Evolutionary conservation across 331 rosid species (phyloP).

Genomic region (Dryas integrifolia): DNA sequence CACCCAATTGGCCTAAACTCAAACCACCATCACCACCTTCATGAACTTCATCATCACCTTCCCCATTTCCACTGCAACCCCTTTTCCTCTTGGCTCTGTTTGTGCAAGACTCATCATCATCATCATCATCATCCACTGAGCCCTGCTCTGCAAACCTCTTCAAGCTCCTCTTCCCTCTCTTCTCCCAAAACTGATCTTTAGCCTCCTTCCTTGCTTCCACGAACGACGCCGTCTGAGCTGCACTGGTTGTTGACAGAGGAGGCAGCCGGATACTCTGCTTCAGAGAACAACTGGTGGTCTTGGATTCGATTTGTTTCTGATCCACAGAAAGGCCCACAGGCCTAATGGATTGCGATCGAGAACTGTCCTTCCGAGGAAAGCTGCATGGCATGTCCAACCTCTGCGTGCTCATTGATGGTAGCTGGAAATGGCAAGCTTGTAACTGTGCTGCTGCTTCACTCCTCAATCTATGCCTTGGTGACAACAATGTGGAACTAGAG

Average conservation of each 20-base stretch:
- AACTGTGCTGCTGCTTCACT: constrained; percentile 84
- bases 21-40: constrained; percentile 30
- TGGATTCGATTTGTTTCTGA: constrained; percentile 54
- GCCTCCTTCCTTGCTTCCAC: constrained; percentile 41
- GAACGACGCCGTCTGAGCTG: constrained; percentile 30
- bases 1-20: constrained; percentile 54
- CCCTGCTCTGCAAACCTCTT: constrained; percentile 69
- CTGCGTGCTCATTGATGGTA: constrained; percentile 93
- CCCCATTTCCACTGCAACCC: constrained; percentile 35
- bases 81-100: constrained; percentile 76
- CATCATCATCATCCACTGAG: constrained; percentile 23
- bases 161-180: constrained; percentile 44
- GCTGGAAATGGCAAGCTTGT: constrained; percentile 84
- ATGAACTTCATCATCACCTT: constrained; percentile 23
- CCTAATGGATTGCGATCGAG: constrained; percentile 65
- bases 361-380: constrained; percentile 67
- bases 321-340: constrained; percentile 64
- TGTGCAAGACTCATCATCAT: constrained; percentile 40
- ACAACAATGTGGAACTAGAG: constrained; percentile 95
- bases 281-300: constrained; percentile 53
- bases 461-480: constrained; percentile 99
- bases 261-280: constrained; percentile 85
- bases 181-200: constrained; percentile 55
- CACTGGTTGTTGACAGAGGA: constrained; percentile 48
- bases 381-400: constrained; percentile 87